Conservation (phyloP, 2,329 filamentous ascomycete species). For the Curvularia spicifera region DNA sequence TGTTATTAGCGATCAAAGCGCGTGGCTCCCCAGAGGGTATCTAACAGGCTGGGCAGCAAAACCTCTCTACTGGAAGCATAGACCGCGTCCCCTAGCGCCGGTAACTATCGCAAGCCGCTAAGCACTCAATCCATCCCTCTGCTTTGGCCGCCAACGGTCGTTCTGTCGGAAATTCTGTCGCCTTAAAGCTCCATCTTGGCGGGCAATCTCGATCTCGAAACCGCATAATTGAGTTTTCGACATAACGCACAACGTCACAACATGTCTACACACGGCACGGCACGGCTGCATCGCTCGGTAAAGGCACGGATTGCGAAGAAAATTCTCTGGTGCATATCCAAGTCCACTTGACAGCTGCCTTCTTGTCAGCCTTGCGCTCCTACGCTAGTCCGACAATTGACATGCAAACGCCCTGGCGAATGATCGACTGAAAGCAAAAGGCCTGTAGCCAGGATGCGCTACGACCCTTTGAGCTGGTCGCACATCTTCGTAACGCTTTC, state of each 20-base stretch:
- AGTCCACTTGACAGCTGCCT: constrained; percentile 1
- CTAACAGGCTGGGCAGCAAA: constrained; percentile 3
- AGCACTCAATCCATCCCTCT: constrained; percentile 19
- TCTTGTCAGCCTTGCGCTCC: constrained; percentile 14
- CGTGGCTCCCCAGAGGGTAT: constrained; percentile 4
- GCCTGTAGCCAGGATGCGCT: constrained; percentile 14
- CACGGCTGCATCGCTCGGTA: background rate
- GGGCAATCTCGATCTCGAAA: constrained; percentile 6
- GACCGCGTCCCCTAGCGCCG: constrained; percentile 21
- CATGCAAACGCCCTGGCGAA: constrained; percentile 19
- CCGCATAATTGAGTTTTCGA: constrained; percentile 8
- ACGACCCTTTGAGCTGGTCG: constrained; percentile 8
- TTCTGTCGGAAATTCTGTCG: constrained; percentile 15
- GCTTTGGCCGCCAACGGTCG: constrained; percentile 18
- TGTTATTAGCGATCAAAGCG: constrained; percentile 1
- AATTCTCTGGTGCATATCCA: background rate
- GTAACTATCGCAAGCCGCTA: constrained; percentile 25
- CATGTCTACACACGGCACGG: background rate
- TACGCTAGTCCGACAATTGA: constrained; percentile 6
- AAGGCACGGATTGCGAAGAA: background rate
- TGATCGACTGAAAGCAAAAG: constrained; percentile 2
- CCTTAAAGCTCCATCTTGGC: constrained; percentile 2
- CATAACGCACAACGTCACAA: background rate
- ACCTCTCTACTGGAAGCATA: constrained; percentile 22
- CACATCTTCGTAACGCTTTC: constrained; percentile 23